A percentile compares a stretch with the other conserved stretches of the same genome.
Evolutionary conservation across 257 asterid genomes (phyloP).

Genomic region (Solanum sitiens): DNA sequence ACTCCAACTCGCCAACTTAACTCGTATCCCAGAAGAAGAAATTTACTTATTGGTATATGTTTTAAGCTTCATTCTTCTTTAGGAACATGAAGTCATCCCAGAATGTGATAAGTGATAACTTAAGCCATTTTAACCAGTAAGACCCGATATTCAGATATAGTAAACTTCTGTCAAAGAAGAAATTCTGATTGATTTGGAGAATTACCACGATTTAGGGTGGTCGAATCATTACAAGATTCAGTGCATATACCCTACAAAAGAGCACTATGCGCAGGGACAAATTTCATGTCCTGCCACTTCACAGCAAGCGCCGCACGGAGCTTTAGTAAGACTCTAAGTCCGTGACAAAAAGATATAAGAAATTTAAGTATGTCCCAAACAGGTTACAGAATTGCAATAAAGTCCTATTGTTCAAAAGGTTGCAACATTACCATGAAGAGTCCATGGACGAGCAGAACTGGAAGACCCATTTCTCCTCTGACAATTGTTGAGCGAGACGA

Average conservation of each 20-base stretch:
- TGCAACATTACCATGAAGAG: conserved; percentile 57
- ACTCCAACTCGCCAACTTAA: too few relatives aligned
- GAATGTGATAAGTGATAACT: neutral
- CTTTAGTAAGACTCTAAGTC: too few relatives aligned
- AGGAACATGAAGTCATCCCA: neutral
- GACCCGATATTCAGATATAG: neutral
- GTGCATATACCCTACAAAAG: neutral
- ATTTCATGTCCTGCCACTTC: neutral
- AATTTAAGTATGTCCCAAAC: neutral
- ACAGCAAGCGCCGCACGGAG: too few relatives aligned
- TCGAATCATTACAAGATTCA: neutral
- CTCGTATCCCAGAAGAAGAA: neutral
- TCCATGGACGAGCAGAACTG: conserved; percentile 87
- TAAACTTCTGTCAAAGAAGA: neutral
- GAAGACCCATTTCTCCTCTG: conserved; percentile 28
- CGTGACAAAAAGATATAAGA: neutral
- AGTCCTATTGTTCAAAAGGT: neutral
- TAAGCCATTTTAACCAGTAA: neutral
- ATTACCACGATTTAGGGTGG: neutral
- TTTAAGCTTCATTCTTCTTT: neutral
- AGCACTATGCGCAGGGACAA: neutral
- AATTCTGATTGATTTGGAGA: neutral
- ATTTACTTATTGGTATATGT: neutral
- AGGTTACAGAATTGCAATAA: neutral
- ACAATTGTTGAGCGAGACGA: conserved; percentile 39